phyloP scores from a whole-genome alignment of 352 stramenopile species.

The Aphanomyces cochlioides region DNA sequence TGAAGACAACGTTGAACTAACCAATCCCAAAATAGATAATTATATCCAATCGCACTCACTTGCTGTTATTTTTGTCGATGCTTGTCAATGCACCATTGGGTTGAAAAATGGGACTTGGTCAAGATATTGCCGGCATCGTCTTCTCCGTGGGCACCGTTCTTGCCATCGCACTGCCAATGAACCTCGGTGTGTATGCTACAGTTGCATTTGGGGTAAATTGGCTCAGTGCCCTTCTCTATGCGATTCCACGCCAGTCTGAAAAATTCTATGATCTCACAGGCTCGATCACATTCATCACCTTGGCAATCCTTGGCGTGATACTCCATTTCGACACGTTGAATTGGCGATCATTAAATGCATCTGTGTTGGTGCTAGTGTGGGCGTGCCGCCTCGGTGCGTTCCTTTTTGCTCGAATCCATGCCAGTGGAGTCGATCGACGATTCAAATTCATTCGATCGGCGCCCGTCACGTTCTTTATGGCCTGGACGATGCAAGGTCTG shows the following conservation, averaged over 20 bases:
- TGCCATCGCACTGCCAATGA: slow-evolving; percentile 36
- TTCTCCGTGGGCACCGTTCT: slow-evolving; percentile 42
- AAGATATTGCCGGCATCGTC: slow-evolving; percentile 40
- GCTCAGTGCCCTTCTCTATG: slow-evolving; percentile 58
- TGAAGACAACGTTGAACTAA: too few species aligned
- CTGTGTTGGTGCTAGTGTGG: slow-evolving; percentile 71
- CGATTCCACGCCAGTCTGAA: slow-evolving; percentile 65
- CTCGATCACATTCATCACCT: slow-evolving; percentile 59
- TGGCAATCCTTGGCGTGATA: slow-evolving; percentile 52
- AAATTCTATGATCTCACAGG: slow-evolving; percentile 82
- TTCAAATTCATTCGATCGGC: slow-evolving; percentile 66
- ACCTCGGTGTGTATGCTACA: slow-evolving; percentile 48
- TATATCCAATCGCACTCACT: too few species aligned
- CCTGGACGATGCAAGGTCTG: slow-evolving; percentile 80
- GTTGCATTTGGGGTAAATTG: slow-evolving; percentile 60
- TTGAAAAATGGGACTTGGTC: slow-evolving; percentile 41
- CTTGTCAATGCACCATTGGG: neutral
- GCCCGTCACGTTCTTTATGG: slow-evolving; percentile 61
- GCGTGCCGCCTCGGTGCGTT: slow-evolving; percentile 71
- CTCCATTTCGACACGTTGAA: slow-evolving; percentile 27
- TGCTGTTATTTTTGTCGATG: neutral
- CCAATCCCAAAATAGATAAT: too few species aligned
- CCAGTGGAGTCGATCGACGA: slow-evolving; percentile 58
- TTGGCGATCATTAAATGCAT: slow-evolving; percentile 58
- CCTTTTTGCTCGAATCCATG: slow-evolving; percentile 68